These are phyloP conservation scores for Marasmius tenuissimus DNA, from an alignment of 1,284 basidiomycete species.

Conservation along the genomic window DNA sequence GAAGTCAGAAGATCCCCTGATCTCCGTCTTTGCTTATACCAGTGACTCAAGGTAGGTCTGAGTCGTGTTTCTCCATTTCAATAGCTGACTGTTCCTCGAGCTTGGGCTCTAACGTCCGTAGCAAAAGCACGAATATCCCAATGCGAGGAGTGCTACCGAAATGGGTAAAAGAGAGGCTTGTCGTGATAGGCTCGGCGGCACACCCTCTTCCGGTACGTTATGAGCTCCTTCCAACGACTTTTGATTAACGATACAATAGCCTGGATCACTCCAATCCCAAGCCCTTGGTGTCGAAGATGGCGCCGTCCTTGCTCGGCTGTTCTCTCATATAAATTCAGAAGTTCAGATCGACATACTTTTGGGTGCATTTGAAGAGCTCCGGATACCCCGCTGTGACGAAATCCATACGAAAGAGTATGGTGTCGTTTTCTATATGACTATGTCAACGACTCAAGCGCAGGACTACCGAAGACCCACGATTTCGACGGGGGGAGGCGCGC, in stretches of 20 bases:
- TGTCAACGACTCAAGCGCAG: constrained; percentile 8
- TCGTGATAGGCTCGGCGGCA: constrained; percentile 52
- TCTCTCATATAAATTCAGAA: constrained; percentile 39
- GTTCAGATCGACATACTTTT: constrained; percentile 46
- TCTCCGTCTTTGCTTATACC: not conserved
- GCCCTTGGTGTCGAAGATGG: constrained; percentile 50
- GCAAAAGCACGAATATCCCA: not conserved
- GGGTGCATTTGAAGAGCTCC: constrained; percentile 43
- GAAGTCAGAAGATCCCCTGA: not conserved
- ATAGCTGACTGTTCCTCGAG: not conserved
- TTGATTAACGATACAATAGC: constrained; percentile 29
- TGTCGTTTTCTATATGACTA: constrained; percentile 13
- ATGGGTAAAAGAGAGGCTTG: constrained; percentile 52
- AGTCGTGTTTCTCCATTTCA: not conserved
- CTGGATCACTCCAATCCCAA: constrained; percentile 48
- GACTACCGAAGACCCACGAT: constrained; percentile 7
- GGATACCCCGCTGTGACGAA: constrained; percentile 35
- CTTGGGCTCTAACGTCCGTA: not conserved
- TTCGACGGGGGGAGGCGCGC: constrained; percentile 6
- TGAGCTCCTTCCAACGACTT: not conserved
- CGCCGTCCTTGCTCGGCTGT: constrained; percentile 47
- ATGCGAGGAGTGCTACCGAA: constrained; percentile 40
- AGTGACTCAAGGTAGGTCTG: not conserved
- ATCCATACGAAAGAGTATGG: constrained; percentile 18
- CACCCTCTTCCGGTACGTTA: constrained; percentile 51